These are phyloP conservation scores for Wickerhamiella domercqiae DNA, from an alignment of 805 yeast species.

Conservation along the genomic window DNA sequence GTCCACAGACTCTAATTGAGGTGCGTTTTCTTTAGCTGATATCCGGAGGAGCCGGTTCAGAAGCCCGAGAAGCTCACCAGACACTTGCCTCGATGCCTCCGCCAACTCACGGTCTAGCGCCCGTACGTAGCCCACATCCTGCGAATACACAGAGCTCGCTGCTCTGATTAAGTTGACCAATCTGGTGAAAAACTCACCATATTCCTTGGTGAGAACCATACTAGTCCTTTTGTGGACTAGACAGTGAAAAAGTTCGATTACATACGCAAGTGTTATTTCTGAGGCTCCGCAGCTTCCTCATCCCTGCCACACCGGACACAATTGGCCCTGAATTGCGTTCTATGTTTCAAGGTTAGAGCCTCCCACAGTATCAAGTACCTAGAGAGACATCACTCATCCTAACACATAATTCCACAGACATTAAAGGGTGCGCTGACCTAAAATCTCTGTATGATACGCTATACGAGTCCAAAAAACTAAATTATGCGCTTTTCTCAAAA, in stretches of 20 bases:
- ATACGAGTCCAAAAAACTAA: neutral
- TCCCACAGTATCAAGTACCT: too few relatives aligned
- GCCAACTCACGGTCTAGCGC: slow-evolving; percentile 41
- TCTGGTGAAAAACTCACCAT: slow-evolving; percentile 27
- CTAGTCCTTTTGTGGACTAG: neutral
- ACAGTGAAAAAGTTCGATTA: neutral
- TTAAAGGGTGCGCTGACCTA: too few relatives aligned
- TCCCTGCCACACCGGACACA: too few relatives aligned
- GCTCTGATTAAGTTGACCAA: slow-evolving; percentile 47
- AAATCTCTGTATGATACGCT: too few relatives aligned
- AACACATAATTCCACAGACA: too few relatives aligned
- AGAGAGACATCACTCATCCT: too few relatives aligned
- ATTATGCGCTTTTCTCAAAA: slow-evolving; percentile 24
- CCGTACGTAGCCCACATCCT: slow-evolving; percentile 63
- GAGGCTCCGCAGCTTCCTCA: too few relatives aligned
- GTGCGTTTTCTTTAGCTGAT: slow-evolving; percentile 17
- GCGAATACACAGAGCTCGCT: slow-evolving; percentile 54
- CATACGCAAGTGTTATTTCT: too few relatives aligned
- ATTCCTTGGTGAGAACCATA: slow-evolving; percentile 15
- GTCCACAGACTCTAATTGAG: slow-evolving; percentile 28
- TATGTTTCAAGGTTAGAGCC: too few relatives aligned
- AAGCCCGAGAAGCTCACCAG: slow-evolving; percentile 19
- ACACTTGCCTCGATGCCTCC: slow-evolving; percentile 26
- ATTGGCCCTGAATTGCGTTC: too few relatives aligned
- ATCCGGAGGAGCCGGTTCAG: slow-evolving; percentile 19